These are phyloP conservation scores for Dictyostelium brefeldianum DNA, from an alignment of 78 protist genomes.

Conservation along the genomic window DNA sequence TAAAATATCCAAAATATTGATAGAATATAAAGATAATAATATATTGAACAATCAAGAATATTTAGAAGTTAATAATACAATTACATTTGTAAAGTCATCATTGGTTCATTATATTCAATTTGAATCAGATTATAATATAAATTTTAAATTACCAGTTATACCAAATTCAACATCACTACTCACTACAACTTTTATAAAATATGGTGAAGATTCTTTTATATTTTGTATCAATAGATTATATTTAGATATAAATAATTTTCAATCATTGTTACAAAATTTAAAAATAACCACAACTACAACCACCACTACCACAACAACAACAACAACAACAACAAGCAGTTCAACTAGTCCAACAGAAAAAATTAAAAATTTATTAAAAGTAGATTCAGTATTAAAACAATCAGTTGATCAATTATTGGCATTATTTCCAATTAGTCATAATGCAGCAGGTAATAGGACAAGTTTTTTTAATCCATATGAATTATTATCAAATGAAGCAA, in stretches of 20 bases:
- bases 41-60: slow-evolving; percentile 13
- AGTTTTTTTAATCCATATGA: not conserved
- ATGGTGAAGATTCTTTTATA: not conserved
- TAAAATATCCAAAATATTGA: not conserved
- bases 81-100: slow-evolving; percentile 41
- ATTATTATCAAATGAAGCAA: slow-evolving; percentile 23
- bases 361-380: slow-evolving; percentile 18
- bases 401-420: slow-evolving; percentile 60
- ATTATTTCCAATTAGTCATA: slow-evolving; percentile 8
- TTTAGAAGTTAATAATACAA: slow-evolving; percentile 63
- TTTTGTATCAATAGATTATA: not conserved
- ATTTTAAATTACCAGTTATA: not conserved
- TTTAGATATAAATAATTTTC: not conserved
- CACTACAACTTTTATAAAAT: not conserved
- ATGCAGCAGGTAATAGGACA: not conserved
- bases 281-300: not conserved
- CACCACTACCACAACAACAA: not conserved
- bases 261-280: not conserved
- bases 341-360: not conserved
- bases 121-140: not conserved
- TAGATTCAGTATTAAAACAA: slow-evolving; percentile 59
- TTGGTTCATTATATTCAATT: not conserved
- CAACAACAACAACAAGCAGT: not conserved
- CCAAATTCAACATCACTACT: not conserved
- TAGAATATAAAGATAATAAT: not conserved